phyloP scores from a whole-genome alignment of 2,329 filamentous ascomycete species.

The Xylariaceae sp. region DNA sequence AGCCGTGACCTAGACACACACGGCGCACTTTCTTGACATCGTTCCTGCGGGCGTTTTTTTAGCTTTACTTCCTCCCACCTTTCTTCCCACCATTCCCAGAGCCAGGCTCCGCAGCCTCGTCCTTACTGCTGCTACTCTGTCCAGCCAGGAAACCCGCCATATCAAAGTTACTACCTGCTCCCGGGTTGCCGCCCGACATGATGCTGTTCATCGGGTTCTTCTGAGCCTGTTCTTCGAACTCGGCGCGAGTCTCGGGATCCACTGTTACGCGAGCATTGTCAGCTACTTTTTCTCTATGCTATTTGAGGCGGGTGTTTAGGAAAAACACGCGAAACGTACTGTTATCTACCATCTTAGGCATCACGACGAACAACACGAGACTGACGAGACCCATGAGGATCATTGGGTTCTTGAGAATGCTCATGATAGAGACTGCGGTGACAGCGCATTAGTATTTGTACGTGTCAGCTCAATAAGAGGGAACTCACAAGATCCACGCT shows the following conservation, averaged over 20 bases:
- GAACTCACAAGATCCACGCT: slow-evolving; percentile 69
- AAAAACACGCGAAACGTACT: slow-evolving; percentile 60
- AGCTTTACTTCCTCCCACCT: slow-evolving; percentile 37
- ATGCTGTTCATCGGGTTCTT: slow-evolving; percentile 49
- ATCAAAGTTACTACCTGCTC: slow-evolving; percentile 53
- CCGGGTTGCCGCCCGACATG: slow-evolving; percentile 21
- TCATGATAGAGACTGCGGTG: slow-evolving; percentile 66
- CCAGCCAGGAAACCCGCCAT: slow-evolving; percentile 62
- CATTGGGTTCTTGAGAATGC: slow-evolving; percentile 91
- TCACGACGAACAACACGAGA: slow-evolving; percentile 79
- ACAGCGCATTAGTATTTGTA: slow-evolving; percentile 8
- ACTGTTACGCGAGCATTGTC: slow-evolving; percentile 49
- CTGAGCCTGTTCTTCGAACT: slow-evolving; percentile 88
- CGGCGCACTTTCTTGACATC: no score
- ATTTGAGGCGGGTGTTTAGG: not conserved
- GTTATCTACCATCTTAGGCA: slow-evolving; percentile 94
- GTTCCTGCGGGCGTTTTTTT: no score
- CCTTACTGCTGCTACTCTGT: slow-evolving; percentile 41
- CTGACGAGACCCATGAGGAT: slow-evolving; percentile 85
- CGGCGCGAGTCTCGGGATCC: slow-evolving; percentile 92
- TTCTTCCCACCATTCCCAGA: slow-evolving; percentile 34
- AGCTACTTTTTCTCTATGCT: not conserved
- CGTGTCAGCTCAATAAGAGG: slow-evolving; percentile 2
- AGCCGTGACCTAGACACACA: no score
- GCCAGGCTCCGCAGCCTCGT: slow-evolving; percentile 21